Conservation (phyloP, 2,329 filamentous ascomycete species). For the Mariannaea sp. region DNA sequence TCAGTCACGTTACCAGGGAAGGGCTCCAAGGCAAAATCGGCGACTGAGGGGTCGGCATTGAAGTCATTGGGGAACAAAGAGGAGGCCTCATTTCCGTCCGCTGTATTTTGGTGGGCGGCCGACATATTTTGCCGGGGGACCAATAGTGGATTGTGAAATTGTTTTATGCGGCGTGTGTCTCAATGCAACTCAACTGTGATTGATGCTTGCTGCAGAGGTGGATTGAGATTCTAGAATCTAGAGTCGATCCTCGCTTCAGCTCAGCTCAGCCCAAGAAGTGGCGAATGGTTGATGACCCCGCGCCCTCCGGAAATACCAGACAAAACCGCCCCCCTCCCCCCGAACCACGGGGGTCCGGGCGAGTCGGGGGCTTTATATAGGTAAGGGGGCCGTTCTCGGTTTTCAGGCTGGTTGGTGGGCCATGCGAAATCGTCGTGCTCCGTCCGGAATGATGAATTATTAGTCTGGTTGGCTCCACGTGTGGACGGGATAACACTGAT, state of each 20-base stretch:
- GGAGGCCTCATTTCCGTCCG: background rate
- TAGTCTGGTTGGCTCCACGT: no score
- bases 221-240: background rate
- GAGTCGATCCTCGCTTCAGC: no score
- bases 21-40: background rate
- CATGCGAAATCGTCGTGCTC: background rate
- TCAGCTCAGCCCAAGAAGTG: background rate
- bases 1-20: background rate
- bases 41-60: background rate
- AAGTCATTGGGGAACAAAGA: background rate
- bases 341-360: background rate
- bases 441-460: no score
- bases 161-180: background rate
- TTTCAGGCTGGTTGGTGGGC: background rate
- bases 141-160: background rate
- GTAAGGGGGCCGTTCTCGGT: no score
- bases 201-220: background rate
- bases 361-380: background rate
- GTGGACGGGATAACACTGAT: no score
- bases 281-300: background rate
- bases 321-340: no score
- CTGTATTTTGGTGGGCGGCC: background rate
- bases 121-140: background rate
- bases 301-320: background rate
- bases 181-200: background rate